phyloP scores from a whole-genome alignment of 139 green algal species.

The Mesotaenium endlicherianum region DNA sequence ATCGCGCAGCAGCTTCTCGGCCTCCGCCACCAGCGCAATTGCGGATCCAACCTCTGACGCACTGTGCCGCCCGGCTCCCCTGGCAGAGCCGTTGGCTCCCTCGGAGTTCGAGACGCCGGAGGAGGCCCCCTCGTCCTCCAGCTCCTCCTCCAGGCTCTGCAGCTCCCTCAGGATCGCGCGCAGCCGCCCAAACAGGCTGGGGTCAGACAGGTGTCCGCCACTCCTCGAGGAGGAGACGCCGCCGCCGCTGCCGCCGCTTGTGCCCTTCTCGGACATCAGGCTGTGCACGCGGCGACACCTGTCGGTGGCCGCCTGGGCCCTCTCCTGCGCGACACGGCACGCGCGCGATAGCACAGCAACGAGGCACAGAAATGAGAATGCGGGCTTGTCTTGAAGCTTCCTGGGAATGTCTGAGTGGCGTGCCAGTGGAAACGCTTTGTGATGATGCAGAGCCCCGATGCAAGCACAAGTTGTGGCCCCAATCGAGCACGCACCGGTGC shows the following conservation, averaged over 20 bases:
- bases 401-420: too few relatives aligned
- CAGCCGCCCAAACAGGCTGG: too few relatives aligned
- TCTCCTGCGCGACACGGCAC: slow-evolving; percentile 4
- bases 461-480: too few relatives aligned
- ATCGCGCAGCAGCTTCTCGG: background rate
- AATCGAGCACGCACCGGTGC: too few relatives aligned
- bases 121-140: background rate
- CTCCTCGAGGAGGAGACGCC: background rate
- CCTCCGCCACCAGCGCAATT: background rate
- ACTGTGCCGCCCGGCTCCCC: too few relatives aligned
- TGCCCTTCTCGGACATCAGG: background rate
- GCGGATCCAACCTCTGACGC: background rate
- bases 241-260: background rate
- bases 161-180: background rate
- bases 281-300: background rate
- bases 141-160: background rate
- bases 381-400: too few relatives aligned
- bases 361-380: too few relatives aligned
- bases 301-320: background rate
- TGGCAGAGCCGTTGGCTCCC: too few relatives aligned
- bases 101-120: too few relatives aligned
- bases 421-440: too few relatives aligned
- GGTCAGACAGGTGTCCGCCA: background rate
- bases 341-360: too few relatives aligned
- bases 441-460: too few relatives aligned